These are phyloP conservation scores for Clathrospora elynae DNA, from an alignment of 2,329 filamentous ascomycete species.

Conservation along the genomic window DNA sequence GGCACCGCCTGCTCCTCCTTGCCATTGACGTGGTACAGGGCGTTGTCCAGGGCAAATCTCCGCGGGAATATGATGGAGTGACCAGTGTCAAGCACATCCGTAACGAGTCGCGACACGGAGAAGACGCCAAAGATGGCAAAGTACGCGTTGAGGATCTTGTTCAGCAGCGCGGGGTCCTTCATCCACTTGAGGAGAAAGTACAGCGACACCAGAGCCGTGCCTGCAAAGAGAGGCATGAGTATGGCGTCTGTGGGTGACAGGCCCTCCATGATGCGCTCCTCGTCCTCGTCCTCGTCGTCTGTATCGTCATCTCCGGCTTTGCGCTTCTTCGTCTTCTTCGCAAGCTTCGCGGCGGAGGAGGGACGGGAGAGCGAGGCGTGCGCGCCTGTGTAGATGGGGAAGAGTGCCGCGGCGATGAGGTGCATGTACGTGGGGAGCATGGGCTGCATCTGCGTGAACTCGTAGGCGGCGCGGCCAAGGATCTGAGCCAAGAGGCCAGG, in stretches of 20 bases:
- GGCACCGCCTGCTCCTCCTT: slow-evolving; percentile 41
- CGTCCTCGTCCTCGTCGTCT: slow-evolving; percentile 55
- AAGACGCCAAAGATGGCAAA: slow-evolving; percentile 81
- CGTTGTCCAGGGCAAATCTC: slow-evolving; percentile 63
- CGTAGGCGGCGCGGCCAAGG: slow-evolving; percentile 48
- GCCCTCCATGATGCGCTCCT: slow-evolving; percentile 66
- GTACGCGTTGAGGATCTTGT: slow-evolving; percentile 81
- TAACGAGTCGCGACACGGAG: slow-evolving; percentile 73
- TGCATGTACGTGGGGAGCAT: slow-evolving; percentile 63
- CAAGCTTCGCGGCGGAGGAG: slow-evolving; percentile 72
- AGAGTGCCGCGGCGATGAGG: slow-evolving; percentile 70
- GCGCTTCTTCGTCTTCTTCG: slow-evolving; percentile 58
- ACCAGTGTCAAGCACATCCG: slow-evolving; percentile 69
- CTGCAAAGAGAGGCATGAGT: slow-evolving; percentile 80
- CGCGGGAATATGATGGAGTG: slow-evolving; percentile 74
- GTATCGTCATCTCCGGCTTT: slow-evolving; percentile 31
- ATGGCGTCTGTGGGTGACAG: slow-evolving; percentile 80
- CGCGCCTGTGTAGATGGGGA: slow-evolving; percentile 82
- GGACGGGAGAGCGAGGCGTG: slow-evolving; percentile 86
- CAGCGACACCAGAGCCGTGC: slow-evolving; percentile 70
- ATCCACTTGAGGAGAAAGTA: slow-evolving; percentile 92
- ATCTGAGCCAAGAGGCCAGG: slow-evolving; percentile 36
- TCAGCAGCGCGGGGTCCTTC: slow-evolving; percentile 78
- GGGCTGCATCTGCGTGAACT: slow-evolving; percentile 49
- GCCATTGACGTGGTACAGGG: slow-evolving; percentile 56